Conservation (phyloP, 345 rosid genomes). For the Erysimum cheiranthoides region DNA sequence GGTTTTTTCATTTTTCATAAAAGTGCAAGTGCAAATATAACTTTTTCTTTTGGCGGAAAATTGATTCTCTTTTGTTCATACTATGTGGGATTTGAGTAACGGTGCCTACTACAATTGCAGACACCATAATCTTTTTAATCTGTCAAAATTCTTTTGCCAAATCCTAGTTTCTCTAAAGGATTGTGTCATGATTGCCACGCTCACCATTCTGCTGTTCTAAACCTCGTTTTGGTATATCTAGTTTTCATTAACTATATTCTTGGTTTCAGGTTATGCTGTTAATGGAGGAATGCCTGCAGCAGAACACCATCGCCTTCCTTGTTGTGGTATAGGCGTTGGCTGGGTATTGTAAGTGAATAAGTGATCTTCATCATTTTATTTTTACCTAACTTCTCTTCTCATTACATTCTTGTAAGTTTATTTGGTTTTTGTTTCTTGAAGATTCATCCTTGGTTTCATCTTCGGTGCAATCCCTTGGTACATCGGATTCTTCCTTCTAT, state of each 20-base stretch:
- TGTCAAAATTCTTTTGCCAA: background rate
- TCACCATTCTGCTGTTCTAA: background rate
- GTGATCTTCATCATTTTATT: slow-evolving; percentile 21
- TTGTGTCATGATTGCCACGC: background rate
- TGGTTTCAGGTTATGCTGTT: slow-evolving; percentile 37
- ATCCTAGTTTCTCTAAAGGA: background rate
- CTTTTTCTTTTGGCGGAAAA: background rate
- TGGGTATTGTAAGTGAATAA: slow-evolving; percentile 45
- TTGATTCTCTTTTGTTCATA: background rate
- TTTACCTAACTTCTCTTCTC: slow-evolving; percentile 4
- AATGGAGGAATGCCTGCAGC: background rate
- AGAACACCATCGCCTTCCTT: slow-evolving; percentile 41
- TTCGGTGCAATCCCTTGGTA: slow-evolving; percentile 44
- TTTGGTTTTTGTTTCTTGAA: slow-evolving; percentile 20
- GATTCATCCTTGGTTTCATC: slow-evolving; percentile 48
- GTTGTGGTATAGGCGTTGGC: slow-evolving; percentile 45
- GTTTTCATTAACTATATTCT: slow-evolving; percentile 2
- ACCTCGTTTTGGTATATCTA: background rate
- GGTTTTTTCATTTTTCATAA: too few relatives aligned
- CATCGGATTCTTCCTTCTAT: slow-evolving; percentile 40
- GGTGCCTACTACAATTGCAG: background rate
- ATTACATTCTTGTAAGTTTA: slow-evolving; percentile 1
- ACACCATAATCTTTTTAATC: background rate
- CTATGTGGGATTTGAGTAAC: background rate
- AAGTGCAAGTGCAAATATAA: background rate